These are phyloP conservation scores for Gliomastix tumulicola DNA, from an alignment of 2,329 filamentous ascomycete species.

Conservation along the genomic window DNA sequence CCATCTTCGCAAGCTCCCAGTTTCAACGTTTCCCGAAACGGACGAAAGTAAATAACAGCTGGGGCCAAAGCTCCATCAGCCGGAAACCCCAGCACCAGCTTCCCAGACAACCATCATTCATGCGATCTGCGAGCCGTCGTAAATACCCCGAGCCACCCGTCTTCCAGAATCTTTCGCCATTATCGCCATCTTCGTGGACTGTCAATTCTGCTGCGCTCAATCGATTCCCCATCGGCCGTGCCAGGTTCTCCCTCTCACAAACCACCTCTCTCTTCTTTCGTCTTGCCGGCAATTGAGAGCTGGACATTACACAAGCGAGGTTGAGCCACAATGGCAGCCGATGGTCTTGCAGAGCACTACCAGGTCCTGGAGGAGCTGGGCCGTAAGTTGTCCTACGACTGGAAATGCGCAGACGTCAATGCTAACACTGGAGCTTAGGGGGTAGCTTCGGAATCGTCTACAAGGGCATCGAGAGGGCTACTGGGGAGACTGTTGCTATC, in stretches of 20 bases:
- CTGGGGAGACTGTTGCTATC: slow-evolving; percentile 90
- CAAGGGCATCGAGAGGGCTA: slow-evolving; percentile 87
- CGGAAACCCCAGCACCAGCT: too few relatives aligned
- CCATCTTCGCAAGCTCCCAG: too few relatives aligned
- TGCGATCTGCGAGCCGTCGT: slow-evolving; percentile 2
- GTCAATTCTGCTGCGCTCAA: too few relatives aligned
- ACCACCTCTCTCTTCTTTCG: slow-evolving; percentile 1
- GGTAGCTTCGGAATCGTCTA: slow-evolving; percentile 96
- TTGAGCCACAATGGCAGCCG: slow-evolving; percentile 43
- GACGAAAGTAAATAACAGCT: slow-evolving; percentile 9
- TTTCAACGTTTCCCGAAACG: slow-evolving; percentile 4
- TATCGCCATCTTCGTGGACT: background rate
- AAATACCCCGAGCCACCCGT: slow-evolving; percentile 1
- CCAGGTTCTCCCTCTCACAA: slow-evolving; percentile 3
- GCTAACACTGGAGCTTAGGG: slow-evolving; percentile 43
- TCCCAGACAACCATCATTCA: slow-evolving; percentile 4
- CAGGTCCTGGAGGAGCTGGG: slow-evolving; percentile 95
- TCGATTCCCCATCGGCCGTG: background rate
- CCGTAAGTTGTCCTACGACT: slow-evolving; percentile 52
- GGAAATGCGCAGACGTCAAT: background rate
- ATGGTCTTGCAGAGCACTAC: slow-evolving; percentile 76
- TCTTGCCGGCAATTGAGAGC: slow-evolving; percentile 2
- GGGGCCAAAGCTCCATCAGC: slow-evolving; percentile 1
- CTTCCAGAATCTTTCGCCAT: background rate
- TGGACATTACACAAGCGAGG: slow-evolving; percentile 11